These are phyloP conservation scores for Eutrema heterophyllum DNA, from an alignment of 345 rosid genomes.

Conservation along the genomic window DNA sequence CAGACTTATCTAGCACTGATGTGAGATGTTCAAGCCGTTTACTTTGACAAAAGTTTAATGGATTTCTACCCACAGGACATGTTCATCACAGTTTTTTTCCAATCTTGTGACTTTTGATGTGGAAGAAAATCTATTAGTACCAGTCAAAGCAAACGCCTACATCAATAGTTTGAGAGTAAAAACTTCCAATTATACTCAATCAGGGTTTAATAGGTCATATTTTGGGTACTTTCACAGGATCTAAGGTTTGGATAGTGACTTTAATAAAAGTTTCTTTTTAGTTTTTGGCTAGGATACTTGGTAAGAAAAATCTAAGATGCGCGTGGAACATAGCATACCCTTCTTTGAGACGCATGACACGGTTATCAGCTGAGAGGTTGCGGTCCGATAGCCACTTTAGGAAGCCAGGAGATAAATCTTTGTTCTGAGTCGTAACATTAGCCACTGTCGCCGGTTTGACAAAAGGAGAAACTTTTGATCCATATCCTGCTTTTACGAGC, in stretches of 20 bases:
- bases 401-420: constrained; percentile 67
- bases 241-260: not conserved
- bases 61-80: not conserved
- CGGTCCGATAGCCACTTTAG: constrained; percentile 75
- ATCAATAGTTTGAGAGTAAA: not conserved
- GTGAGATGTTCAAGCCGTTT: constrained; percentile 2
- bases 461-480: constrained; percentile 85
- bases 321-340: constrained; percentile 43
- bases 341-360: constrained; percentile 86
- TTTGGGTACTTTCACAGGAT: no score
- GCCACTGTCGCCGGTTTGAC: constrained; percentile 71
- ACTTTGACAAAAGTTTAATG: not conserved
- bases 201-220: not conserved
- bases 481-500: constrained; percentile 85
- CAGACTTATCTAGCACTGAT: constrained; percentile 12
- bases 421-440: constrained; percentile 56
- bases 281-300: not conserved
- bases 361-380: constrained; percentile 65
- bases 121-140: not conserved
- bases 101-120: not conserved
- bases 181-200: not conserved
- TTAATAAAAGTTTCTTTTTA: not conserved
- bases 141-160: constrained; percentile 20
- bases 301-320: not conserved
- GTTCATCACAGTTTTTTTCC: not conserved